phyloP scores from a whole-genome alignment of 208 protist genomes.

The Crithidia sp. region DNA sequence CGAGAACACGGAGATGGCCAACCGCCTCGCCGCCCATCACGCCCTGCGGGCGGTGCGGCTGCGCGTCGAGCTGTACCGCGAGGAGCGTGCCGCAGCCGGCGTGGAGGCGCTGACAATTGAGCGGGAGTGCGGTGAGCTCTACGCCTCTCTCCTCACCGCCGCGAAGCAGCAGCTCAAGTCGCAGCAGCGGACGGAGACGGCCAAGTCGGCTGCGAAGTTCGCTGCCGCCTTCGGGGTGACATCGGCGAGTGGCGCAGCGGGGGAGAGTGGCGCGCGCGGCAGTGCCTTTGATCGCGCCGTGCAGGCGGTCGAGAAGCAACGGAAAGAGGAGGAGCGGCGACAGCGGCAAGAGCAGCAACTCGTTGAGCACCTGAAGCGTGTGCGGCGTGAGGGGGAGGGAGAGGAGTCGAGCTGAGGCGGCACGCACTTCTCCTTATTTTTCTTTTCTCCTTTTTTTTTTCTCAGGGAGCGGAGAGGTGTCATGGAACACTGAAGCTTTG shows the following conservation, averaged over 20 bases:
- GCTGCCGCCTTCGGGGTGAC: constrained; percentile 74
- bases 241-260: constrained; percentile 3
- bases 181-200: constrained; percentile 39
- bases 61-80: constrained; percentile 69
- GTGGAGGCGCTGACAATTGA: constrained; percentile 52
- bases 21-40: constrained; percentile 58
- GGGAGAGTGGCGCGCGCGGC: background rate
- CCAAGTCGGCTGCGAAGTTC: constrained; percentile 77
- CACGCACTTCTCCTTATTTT: background rate
- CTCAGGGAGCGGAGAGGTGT: background rate
- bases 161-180: constrained; percentile 37
- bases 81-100: constrained; percentile 58
- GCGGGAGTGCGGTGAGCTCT: constrained; percentile 71
- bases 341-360: constrained; percentile 63
- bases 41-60: constrained; percentile 63
- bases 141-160: constrained; percentile 44
- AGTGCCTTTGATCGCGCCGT: constrained; percentile 62
- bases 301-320: constrained; percentile 53
- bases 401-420: background rate
- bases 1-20: constrained; percentile 73
- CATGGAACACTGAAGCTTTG: too few relatives aligned
- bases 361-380: constrained; percentile 71
- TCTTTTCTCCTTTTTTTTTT: constrained; percentile 1
- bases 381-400: constrained; percentile 44
- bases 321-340: constrained; percentile 50